These are phyloP conservation scores for Orychophragmus violaceus DNA, from an alignment of 345 rosid species.

Conservation along the genomic window DNA sequence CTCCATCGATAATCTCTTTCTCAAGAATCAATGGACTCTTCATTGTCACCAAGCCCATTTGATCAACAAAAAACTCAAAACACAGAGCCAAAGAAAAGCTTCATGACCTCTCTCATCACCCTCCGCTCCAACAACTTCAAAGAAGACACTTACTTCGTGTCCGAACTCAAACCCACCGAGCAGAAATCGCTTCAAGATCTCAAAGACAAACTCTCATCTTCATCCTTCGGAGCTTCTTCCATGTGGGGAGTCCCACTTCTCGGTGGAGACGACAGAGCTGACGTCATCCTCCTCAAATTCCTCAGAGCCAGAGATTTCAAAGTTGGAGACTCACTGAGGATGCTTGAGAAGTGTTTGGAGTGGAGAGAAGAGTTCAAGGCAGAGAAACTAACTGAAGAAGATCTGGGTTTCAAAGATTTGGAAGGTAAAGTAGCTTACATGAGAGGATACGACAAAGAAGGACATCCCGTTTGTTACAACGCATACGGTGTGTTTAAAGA, in stretches of 20 bases:
- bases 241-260: conserved; percentile 83
- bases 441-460: conserved; percentile 77
- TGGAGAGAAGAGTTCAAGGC: conserved; percentile 84
- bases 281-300: conserved; percentile 81
- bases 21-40: conserved; percentile 33
- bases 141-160: conserved; percentile 78
- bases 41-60: conserved; percentile 41
- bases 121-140: conserved; percentile 65
- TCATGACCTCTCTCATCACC: conserved; percentile 61
- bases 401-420: conserved; percentile 77
- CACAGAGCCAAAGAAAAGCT: conserved; percentile 50
- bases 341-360: conserved; percentile 68
- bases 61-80: conserved; percentile 33
- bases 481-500: conserved; percentile 84
- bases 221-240: conserved; percentile 33
- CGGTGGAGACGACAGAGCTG: conserved; percentile 55
- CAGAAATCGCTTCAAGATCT: conserved; percentile 71
- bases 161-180: conserved; percentile 71
- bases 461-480: conserved; percentile 94
- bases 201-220: conserved; percentile 46
- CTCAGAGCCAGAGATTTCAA: conserved; percentile 83
- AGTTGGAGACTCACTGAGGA: conserved; percentile 51
- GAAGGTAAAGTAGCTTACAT: conserved; percentile 86
- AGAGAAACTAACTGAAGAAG: conserved; percentile 64
- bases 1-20: not conserved